Evolutionary conservation across 805 yeast genomes (phyloP), one percentile per base, ranked within the genome.

Genomic region (Nakazawaea wickerhamii): DNA sequence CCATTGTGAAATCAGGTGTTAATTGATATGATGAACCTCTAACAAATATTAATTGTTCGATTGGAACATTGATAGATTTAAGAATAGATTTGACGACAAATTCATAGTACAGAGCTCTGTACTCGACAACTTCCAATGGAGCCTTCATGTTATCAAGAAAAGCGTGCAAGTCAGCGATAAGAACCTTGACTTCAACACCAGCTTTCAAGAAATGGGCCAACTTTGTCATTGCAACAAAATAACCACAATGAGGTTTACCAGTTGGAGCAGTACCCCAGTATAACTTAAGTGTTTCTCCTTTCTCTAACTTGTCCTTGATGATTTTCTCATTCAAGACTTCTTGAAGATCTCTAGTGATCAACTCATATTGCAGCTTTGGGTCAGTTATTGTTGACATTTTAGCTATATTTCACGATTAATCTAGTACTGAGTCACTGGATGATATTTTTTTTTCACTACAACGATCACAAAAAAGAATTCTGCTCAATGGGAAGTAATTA

Each of bases 261-360:
- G 99, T 93, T 47, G 99, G 98, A 6, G 99, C 99, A 17, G 98
- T 90, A 52, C 99, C 99, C 98, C 97, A 93, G 78, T 93, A 93
- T 57, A 93, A 67, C 57, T 79, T 84, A 52, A 95, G 64, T 11
- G 93, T 86, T 55, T 87, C 78, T 57, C 87, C 84, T 43, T 75
- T 81, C 59, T 85, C 93, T 48, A 90, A 69, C 26, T 88, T 79
- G 58, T 88, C 76, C 59, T 84, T 84, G 64, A 91, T 86, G 64
- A 89, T 87, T 63, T 85, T 90, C 30, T 79, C 82, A 61, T 91
- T 88, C 47, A 93, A 75, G 40, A 84, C 91, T 69, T 93, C 99
- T 64, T 93, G 98, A 46, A 93, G 76, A 59, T 82, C 81, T 60
- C 82, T 81, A 35, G 95, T 84, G 58, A 93, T 89, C 51, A 88